Base-by-base conservation (phyloP, 2,329 filamentous ascomycete genomes). In the Alternaria alternata region DNA sequence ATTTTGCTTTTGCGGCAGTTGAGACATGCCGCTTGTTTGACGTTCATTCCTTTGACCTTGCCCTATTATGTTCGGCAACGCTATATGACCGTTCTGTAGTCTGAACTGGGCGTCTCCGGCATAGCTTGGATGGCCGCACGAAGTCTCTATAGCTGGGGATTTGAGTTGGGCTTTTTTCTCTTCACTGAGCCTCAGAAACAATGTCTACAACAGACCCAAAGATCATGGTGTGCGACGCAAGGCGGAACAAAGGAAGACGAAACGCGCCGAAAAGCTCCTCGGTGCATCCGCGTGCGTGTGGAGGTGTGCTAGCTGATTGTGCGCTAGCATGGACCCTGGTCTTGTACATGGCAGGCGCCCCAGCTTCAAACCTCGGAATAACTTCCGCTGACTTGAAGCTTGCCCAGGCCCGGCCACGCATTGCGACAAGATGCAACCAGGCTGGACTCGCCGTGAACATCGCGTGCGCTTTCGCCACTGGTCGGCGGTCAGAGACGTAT, bases 1-100 rank as follows among this genome's bases (percentile, higher is more conserved):
- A 89, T 88, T 80, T 91, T 91, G 78, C 87, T 90, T 66, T 84
- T 83, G 57, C 89, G 84, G 71, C 89, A 91, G 61, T 84, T 86
- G 39, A 89, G 80, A 75, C 88, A 90, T 41, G 87, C 87, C 9
- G 87, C 86, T 60, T 78, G 76, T 61, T 78, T 79, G 44, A 51
- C 60, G 57, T 67, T 70, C 69, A 70, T 72, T 47, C 58, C 58
- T 59, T 36, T 26, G 24, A n/a, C 16, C 11, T 30, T 30, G 28
- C 4, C 16, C 4, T 51, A 24, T 39, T 5, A 43, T 42, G 26
- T 32, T 44, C 12, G 30, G 39, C 11, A 34, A 26, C 22, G 16
- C n/a, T 41, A 38, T 38, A 34, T 16, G 20, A 11, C 32, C 18
- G 32, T 44, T 44, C 24, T 30, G 24, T 20, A 38, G 46, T 30